A percentile compares a stretch with the other conserved stretches of the same genome.
Conservation (phyloP, 2,329 filamentous ascomycete genomes). For the Raffaelea arxii region DNA sequence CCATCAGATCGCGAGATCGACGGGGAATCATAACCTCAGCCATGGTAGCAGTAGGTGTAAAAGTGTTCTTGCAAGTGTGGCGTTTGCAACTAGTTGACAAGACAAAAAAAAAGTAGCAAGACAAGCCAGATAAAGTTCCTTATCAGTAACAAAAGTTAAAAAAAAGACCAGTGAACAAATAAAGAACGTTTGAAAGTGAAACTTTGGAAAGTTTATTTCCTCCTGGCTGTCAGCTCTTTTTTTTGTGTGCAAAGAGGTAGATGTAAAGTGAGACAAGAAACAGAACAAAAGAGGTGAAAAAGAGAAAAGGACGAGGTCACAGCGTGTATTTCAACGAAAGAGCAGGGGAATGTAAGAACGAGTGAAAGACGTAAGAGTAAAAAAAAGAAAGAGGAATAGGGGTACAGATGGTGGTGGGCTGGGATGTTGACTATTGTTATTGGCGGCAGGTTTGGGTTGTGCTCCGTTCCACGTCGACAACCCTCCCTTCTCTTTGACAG, state of each 20-base stretch:
- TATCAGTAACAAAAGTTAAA: too few relatives aligned
- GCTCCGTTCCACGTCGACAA: background rate
- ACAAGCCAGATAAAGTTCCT: too few relatives aligned
- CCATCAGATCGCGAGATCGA: conserved; percentile 9
- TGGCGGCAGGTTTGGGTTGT: background rate
- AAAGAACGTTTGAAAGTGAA: too few relatives aligned
- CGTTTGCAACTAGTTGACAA: too few relatives aligned
- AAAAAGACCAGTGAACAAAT: too few relatives aligned
- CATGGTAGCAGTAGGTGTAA: too few relatives aligned
- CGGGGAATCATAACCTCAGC: conserved; percentile 6
- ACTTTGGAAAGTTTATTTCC: too few relatives aligned
- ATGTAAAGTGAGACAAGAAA: too few relatives aligned
- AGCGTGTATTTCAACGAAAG: background rate
- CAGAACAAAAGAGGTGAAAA: background rate
- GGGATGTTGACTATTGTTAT: background rate
- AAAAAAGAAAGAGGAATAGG: background rate
- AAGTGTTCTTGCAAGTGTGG: too few relatives aligned
- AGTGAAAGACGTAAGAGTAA: background rate
- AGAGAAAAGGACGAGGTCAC: background rate
- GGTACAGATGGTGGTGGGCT: background rate
- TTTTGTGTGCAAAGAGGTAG: too few relatives aligned
- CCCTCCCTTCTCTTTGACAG: background rate
- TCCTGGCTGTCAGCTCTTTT: too few relatives aligned
- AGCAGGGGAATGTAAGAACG: background rate
- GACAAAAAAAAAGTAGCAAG: too few relatives aligned